A percentile compares a stretch with the other conserved stretches of the same genome.
These are phyloP conservation scores for Chytridium lagenaria DNA, from an alignment of 371 early-diverging fungal species.

Conservation along the genomic window DNA sequence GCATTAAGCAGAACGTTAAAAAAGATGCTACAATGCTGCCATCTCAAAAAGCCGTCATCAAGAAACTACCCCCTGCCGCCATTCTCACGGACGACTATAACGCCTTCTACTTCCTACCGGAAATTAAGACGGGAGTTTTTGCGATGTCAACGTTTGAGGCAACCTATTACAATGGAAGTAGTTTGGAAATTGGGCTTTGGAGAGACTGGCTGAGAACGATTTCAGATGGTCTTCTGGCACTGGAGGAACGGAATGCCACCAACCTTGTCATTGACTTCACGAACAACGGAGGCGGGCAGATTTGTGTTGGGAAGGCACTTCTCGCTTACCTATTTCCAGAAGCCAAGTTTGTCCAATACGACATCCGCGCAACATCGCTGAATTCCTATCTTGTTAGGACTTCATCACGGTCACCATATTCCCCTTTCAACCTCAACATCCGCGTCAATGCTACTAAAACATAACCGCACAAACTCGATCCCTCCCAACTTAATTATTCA, in stretches of 20 bases:
- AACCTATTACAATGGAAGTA: not conserved
- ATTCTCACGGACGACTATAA: not conserved
- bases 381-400: not conserved
- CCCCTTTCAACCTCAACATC: no score
- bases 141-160: not conserved
- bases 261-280: slow-evolving; percentile 40
- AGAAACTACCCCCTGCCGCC: not conserved
- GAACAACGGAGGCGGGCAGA: slow-evolving; percentile 42
- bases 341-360: slow-evolving; percentile 14
- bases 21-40: not conserved
- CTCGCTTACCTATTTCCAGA: slow-evolving; percentile 24
- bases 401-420: no score
- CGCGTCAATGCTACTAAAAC: no score
- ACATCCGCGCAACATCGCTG: not conserved
- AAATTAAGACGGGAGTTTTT: not conserved
- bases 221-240: slow-evolving; percentile 20
- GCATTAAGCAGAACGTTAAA: not conserved
- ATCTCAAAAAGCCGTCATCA: not conserved
- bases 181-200: not conserved
- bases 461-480: no score
- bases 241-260: slow-evolving; percentile 33
- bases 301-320: slow-evolving; percentile 12
- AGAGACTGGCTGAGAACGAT: slow-evolving; percentile 14
- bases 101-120: not conserved
- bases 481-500: no score